Base-by-base conservation (phyloP, 2,329 filamentous ascomycete species). In the Lomentospora prolificans region DNA sequence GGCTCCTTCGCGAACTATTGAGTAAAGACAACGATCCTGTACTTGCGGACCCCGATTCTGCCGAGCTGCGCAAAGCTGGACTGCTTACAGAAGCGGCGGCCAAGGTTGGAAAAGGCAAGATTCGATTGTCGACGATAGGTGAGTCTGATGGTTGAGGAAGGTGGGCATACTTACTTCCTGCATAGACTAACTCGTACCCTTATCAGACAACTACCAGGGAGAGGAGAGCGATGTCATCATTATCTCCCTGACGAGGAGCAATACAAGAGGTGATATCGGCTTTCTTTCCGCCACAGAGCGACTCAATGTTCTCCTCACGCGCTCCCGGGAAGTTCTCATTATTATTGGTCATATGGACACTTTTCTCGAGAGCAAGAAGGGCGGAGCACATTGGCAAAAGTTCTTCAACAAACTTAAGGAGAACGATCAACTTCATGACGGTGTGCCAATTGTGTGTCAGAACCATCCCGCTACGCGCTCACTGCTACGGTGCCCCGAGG, bases 171-270 rank as follows among this genome's bases (percentile, higher is more conserved):
- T n/a, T n/a, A n/a, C n/a, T n/a, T n/a, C n/a, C n/a, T n/a, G n/a
- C n/a, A n/a, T n/a, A n/a, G n/a, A n/a, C n/a, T n/a, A n/a, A n/a
- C n/a, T n/a, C n/a, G n/a, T n/a, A n/a, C n/a, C n/a, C n/a, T n/a
- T n/a, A n/a, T n/a, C n/a, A n/a, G 86, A 90, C 59, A 90, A 90
- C 58, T 91, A 87, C 57, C 87, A 90, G 64, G 86, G 87, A 1
- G 87, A 90, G 62, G 87, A 91, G 60, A 83, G 80, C 36, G 81
- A 90, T 1, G 85, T 91, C 14, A 82, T 90, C 0, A 77, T 91
- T 6, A 79, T 73, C 0, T 86, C 83, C 0, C 66, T 90, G 9
- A 88, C 85, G 0, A 72, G 87, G 3, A 86, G 85, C 64, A 90
- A 90, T 59, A 57, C 62, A 0, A 63, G 64, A 0, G 77, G 80